Evolutionary conservation across 1,139 yeast genomes (phyloP), one percentile per base, ranked within the genome.

Genomic region (Zygoascus sp.): DNA sequence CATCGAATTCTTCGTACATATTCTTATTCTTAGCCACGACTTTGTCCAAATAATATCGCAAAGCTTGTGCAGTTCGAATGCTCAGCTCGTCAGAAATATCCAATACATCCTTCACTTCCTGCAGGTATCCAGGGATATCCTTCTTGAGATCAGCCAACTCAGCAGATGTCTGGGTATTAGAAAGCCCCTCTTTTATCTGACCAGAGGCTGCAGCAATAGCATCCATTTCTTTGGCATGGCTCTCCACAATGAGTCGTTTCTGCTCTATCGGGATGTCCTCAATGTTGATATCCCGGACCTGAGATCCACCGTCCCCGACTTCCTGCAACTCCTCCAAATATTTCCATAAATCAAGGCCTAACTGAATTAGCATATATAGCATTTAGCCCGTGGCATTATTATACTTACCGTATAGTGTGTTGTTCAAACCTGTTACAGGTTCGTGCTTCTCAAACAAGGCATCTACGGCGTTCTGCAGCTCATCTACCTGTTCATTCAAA

Each of bases 31-130:
- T 44, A 19, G 47, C 47, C 23, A 48, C 44, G 8, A 50, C 44
- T 1, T 43, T 32, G 28, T 51, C 47, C 37, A 52, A 36, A 27
- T 45, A 50, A 23, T 46, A 50, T 38, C 47, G 45, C 32, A 48
- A 36, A 3, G 48, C 46, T 28, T 56, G 57, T 2, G 58, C 57
- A 8, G 54, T 50, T 22, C 58, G 43, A 13, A 55, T 47, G 19
- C 52, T 50, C 21, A 56, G 48, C 30, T 47, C 53, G 17, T 55
- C 57, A 8, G 51, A 45, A 5, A 42, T 28, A 11, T 40, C 40
- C 9, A 40, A 39, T 16, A 50, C 34, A 8, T 44, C 37, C 27
- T 48, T 46, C 13, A 55, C 32, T 16, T 47, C 39, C 30, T 32
- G 39, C 13, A 47, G 41, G 15, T 45, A 44, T 5, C 39, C 20